Evolutionary conservation across 2,329 filamentous ascomycete species (phyloP).

Genomic region (Westerdykella ornata): DNA sequence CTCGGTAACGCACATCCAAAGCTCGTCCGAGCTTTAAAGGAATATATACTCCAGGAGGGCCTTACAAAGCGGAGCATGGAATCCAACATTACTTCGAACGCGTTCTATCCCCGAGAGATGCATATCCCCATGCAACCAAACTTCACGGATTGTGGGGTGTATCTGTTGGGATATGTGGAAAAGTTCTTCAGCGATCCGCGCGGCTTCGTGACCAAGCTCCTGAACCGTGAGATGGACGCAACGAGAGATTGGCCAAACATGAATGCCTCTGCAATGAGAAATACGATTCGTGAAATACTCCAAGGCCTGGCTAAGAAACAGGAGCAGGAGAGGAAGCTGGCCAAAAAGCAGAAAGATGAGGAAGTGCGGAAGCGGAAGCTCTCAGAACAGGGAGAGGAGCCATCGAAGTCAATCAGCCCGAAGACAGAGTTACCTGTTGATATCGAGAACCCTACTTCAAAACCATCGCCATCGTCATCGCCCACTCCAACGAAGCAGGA

Average conservation of each 20-base stretch:
- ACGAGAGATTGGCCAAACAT: constrained; percentile 50
- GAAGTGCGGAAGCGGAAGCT: neutral
- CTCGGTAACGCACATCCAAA: constrained; percentile 57
- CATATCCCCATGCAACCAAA: constrained; percentile 76
- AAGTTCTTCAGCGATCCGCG: constrained; percentile 73
- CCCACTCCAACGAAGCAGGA: too few species aligned
- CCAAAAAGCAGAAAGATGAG: constrained; percentile 13
- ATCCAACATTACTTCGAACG: constrained; percentile 43
- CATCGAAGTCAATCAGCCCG: too few species aligned
- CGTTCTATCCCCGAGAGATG: constrained; percentile 58
- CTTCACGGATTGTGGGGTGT: constrained; percentile 83
- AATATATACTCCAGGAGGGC: constrained; percentile 71
- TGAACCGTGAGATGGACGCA: constrained; percentile 58
- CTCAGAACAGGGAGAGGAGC: too few species aligned
- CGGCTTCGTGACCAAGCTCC: constrained; percentile 58
- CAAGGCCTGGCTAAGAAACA: constrained; percentile 57
- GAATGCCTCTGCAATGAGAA: constrained; percentile 54
- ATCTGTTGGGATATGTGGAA: constrained; percentile 74
- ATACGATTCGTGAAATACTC: constrained; percentile 59
- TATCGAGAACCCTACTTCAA: too few species aligned
- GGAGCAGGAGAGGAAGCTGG: constrained; percentile 37
- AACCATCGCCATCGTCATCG: too few species aligned
- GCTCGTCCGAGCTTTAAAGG: constrained; percentile 59
- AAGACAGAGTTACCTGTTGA: too few species aligned
- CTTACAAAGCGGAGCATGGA: constrained; percentile 52